Evolutionary conservation across 2,329 filamentous ascomycete species (phyloP).

Genomic region (Cryphonectria japonica): DNA sequence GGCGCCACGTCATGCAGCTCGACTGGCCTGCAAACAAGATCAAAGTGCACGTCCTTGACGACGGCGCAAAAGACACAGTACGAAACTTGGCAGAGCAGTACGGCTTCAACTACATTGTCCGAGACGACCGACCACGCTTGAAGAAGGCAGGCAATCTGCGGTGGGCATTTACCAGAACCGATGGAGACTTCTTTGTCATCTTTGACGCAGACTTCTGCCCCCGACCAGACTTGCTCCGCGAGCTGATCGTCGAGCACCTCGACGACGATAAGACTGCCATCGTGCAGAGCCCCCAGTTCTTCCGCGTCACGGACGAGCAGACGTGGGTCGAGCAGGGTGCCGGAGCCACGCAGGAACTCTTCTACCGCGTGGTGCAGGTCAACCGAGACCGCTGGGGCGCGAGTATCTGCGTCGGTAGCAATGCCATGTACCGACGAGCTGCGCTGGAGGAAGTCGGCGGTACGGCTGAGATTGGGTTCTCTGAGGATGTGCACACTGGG

Average conservation of each 20-base stretch:
- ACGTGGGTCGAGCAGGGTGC: constrained; percentile 50
- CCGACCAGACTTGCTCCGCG: constrained; percentile 44
- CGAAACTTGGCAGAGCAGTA: constrained; percentile 38
- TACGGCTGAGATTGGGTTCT: constrained; percentile 47
- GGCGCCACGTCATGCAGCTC: constrained; percentile 40
- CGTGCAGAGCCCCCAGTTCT: constrained; percentile 48
- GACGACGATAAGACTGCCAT: constrained; percentile 44
- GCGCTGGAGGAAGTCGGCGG: constrained; percentile 46
- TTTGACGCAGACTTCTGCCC: constrained; percentile 50
- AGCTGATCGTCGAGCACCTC: constrained; percentile 45
- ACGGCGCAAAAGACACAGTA: constrained; percentile 41
- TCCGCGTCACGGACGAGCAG: constrained; percentile 43
- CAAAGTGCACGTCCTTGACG: constrained; percentile 46
- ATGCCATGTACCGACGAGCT: constrained; percentile 45
- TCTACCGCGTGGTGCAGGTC: constrained; percentile 48
- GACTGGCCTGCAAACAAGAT: constrained; percentile 43
- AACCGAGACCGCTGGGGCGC: constrained; percentile 47
- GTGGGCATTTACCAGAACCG: constrained; percentile 44
- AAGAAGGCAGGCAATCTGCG: constrained; percentile 49
- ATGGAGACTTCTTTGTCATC: constrained; percentile 46
- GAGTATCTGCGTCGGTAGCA: constrained; percentile 47
- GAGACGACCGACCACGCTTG: constrained; percentile 45
- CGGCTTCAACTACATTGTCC: constrained; percentile 46
- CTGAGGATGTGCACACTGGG: constrained; percentile 50
- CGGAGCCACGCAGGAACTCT: constrained; percentile 46